A percentile compares a stretch with the other conserved stretches of the same genome.
Evolutionary conservation across 257 asterid genomes (phyloP).

Genomic region (Nicotiana tabacum): DNA sequence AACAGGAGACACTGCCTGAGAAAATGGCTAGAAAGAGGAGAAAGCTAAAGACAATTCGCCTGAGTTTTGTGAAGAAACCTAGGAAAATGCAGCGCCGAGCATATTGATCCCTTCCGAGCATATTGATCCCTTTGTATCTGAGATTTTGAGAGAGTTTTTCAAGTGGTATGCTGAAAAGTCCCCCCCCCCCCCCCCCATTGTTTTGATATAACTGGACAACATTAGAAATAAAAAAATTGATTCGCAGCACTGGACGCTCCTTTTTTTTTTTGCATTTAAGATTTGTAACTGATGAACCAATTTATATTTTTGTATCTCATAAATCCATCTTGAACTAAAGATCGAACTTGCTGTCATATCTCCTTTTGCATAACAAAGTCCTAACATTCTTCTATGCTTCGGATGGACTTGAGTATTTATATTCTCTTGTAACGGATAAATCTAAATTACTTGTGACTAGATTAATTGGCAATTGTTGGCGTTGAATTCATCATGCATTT

Average conservation of each 20-base stretch:
- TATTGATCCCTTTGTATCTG: slow-evolving; percentile 26
- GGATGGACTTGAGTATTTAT: too few relatives aligned
- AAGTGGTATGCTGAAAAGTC: not conserved
- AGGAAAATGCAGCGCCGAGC: slow-evolving; percentile 52
- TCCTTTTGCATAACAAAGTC: too few relatives aligned
- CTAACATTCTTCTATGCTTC: too few relatives aligned
- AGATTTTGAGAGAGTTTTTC: not conserved
- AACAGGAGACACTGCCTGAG: slow-evolving; percentile 83
- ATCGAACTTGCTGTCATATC: too few relatives aligned
- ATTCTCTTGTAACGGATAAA: too few relatives aligned
- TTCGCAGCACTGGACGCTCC: not conserved
- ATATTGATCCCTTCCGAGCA: slow-evolving; percentile 37
- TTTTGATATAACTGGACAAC: not conserved
- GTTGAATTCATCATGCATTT: too few relatives aligned
- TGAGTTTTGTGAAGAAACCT: slow-evolving; percentile 92
- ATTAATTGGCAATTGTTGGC: too few relatives aligned
- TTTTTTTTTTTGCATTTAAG: not conserved
- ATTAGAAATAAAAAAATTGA: not conserved
- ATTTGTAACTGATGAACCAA: not conserved
- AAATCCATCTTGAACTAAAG: not conserved
- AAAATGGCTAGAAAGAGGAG: slow-evolving; percentile 95
- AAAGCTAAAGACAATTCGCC: slow-evolving; percentile 56
- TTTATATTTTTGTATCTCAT: not conserved
- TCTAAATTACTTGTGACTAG: too few relatives aligned
- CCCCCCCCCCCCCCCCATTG: too few relatives aligned